phyloP scores from a whole-genome alignment of 2,329 filamentous ascomycete genomes.

The Aspergillus sp. region DNA sequence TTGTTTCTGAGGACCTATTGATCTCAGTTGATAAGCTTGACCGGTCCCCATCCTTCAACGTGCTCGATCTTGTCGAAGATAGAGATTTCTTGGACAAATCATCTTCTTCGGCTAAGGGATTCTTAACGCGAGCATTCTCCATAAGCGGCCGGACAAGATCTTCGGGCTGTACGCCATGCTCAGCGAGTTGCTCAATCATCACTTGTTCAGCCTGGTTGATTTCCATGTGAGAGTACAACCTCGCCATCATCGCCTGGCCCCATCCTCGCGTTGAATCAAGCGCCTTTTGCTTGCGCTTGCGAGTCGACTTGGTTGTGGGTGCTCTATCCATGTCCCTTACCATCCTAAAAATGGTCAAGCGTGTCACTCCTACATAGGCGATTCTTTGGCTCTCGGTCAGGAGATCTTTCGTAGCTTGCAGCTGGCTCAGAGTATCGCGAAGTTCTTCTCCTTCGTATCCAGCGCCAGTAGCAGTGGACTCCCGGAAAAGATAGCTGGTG shows the following conservation, averaged over 20 bases:
- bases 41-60: slow-evolving; percentile 23
- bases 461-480: slow-evolving; percentile 63
- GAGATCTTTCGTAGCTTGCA: slow-evolving; percentile 93
- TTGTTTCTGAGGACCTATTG: slow-evolving; percentile 47
- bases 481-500: slow-evolving; percentile 91
- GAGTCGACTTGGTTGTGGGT: slow-evolving; percentile 61
- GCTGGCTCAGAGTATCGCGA: slow-evolving; percentile 81
- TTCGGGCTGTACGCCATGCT: slow-evolving; percentile 81
- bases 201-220: slow-evolving; percentile 84
- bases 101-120: slow-evolving; percentile 69
- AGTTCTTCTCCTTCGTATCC: slow-evolving; percentile 73
- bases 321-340: slow-evolving; percentile 65
- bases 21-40: slow-evolving; percentile 36
- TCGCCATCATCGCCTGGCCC: slow-evolving; percentile 97
- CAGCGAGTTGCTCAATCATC: slow-evolving; percentile 96
- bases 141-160: slow-evolving; percentile 86
- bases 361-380: slow-evolving; percentile 88
- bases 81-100: slow-evolving; percentile 38
- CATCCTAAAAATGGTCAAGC: slow-evolving; percentile 78
- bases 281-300: slow-evolving; percentile 69
- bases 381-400: slow-evolving; percentile 94
- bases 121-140: slow-evolving; percentile 89
- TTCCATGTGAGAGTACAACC: slow-evolving; percentile 94
- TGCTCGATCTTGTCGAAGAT: slow-evolving; percentile 34
- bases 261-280: slow-evolving; percentile 87